Conservation (phyloP, 495 filamentous ascomycete genomes). For the Daldinia grandis region DNA sequence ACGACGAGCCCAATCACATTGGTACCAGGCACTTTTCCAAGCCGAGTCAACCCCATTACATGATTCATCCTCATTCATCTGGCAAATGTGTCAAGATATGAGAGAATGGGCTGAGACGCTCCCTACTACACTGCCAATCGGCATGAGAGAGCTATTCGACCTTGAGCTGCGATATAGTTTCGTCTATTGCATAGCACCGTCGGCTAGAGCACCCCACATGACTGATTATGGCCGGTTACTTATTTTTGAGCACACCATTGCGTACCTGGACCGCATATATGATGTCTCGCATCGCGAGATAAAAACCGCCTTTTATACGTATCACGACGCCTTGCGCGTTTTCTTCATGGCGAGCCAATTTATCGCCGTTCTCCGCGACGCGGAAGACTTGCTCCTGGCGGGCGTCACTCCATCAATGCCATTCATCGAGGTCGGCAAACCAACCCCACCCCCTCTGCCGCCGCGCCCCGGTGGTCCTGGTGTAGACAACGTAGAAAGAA, state of each 20-base stretch:
- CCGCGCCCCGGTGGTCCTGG: constrained; percentile 34
- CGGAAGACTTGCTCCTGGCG: constrained; percentile 58
- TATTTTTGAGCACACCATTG: constrained; percentile 82
- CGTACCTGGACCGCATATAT: constrained; percentile 70
- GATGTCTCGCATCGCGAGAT: constrained; percentile 59
- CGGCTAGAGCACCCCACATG: constrained; percentile 68
- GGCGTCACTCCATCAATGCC: constrained; percentile 45
- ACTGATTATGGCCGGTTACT: constrained; percentile 73
- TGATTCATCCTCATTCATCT: constrained; percentile 66
- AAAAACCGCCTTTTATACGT: constrained; percentile 70
- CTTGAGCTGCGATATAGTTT: constrained; percentile 86
- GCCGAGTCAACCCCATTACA: constrained; percentile 67
- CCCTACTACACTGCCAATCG: constrained; percentile 63
- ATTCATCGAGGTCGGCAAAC: constrained; percentile 45
- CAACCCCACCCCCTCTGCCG: constrained; percentile 50
- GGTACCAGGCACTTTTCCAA: constrained; percentile 85
- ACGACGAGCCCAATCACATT: constrained; percentile 77
- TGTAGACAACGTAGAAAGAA: constrained; percentile 56
- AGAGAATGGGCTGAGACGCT: constrained; percentile 71
- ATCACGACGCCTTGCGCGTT: constrained; percentile 74
- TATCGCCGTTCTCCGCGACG: constrained; percentile 68
- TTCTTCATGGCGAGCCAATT: constrained; percentile 78
- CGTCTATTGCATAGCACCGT: constrained; percentile 82
- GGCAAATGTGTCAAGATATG: constrained; percentile 69
- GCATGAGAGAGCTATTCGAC: constrained; percentile 74